These are phyloP conservation scores for Nitzschia putrida DNA, from an alignment of 108 stramenopile genomes.

Conservation along the genomic window DNA sequence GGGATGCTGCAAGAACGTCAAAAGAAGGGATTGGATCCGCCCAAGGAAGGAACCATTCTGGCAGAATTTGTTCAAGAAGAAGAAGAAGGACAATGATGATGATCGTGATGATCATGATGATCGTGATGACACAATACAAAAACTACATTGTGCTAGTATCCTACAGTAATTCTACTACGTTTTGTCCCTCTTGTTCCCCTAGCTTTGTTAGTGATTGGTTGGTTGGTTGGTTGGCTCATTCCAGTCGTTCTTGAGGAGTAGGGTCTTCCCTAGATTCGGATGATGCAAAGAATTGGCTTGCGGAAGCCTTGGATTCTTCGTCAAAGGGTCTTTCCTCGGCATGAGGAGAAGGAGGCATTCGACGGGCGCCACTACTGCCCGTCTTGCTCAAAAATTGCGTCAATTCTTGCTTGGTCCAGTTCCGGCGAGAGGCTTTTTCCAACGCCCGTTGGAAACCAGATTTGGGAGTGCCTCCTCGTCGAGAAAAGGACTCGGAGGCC, in stretches of 20 bases:
- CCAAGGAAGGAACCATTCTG: conserved; percentile 39
- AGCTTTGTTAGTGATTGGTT: no score
- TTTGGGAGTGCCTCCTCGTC: not conserved
- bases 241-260: no score
- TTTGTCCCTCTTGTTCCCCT: no score
- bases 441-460: conserved; percentile 8
- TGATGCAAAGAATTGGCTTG: no score
- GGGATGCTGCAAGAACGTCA: conserved; percentile 46
- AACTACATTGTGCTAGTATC: no score
- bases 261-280: no score
- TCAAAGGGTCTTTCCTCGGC: conserved; percentile 5
- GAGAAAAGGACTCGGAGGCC: no score
- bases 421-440: conserved; percentile 13
- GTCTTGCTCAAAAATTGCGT: conserved; percentile 9
- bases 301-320: not conserved
- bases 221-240: no score
- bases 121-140: no score
- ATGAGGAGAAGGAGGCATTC: conserved; percentile 1
- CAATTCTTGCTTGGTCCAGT: conserved; percentile 14
- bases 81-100: conserved; percentile 15
- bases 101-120: no score
- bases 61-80: conserved; percentile 40
- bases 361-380: not conserved
- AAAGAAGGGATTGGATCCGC: conserved; percentile 32
- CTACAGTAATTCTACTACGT: no score